Conservation (phyloP, 805 yeast species). For the Metschnikowia gelsemii region DNA sequence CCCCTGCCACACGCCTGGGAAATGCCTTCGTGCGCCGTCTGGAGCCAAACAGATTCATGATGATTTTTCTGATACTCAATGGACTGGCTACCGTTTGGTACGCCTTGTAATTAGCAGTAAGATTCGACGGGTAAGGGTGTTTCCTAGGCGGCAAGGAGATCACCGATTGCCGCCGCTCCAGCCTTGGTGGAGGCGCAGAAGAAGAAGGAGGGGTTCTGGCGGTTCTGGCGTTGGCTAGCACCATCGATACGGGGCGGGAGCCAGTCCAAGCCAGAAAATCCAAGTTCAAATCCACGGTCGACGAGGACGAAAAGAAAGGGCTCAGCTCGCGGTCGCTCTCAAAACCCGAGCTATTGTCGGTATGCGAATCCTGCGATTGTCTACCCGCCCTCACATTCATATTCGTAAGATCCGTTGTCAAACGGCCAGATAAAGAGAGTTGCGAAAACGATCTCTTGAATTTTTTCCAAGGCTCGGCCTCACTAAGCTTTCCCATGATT, state of each 20-base stretch:
- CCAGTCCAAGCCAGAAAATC: constrained; percentile 3
- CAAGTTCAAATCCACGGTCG: constrained; percentile 6
- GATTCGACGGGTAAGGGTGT: constrained; percentile 10
- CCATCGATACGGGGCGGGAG: constrained; percentile 1
- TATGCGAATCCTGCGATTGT: constrained; percentile 1
- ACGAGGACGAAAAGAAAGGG: constrained; percentile 7
- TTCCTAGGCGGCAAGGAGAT: constrained; percentile 7
- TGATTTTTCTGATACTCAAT: neutral
- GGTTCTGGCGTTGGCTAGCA: neutral
- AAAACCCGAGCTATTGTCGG: constrained; percentile 1
- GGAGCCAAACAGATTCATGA: neutral
- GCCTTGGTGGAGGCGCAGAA: constrained; percentile 5
- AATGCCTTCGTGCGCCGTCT: constrained; percentile 1
- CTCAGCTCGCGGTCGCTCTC: constrained; percentile 8
- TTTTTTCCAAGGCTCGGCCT: constrained; percentile 10
- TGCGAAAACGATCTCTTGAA: constrained; percentile 15
- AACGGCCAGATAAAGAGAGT: constrained; percentile 8
- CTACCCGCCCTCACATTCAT: constrained; percentile 1
- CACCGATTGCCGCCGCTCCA: constrained; percentile 1
- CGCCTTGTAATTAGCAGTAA: neutral
- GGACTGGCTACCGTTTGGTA: constrained; percentile 5
- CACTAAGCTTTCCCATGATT: constrained; percentile 3
- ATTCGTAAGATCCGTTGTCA: neutral
- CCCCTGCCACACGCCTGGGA: neutral
- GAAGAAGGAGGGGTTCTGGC: too few species aligned